Evolutionary conservation across 495 filamentous ascomycete species (phyloP), one percentile per base, ranked within the genome.

Genomic region (Neohortaea acidophila): DNA sequence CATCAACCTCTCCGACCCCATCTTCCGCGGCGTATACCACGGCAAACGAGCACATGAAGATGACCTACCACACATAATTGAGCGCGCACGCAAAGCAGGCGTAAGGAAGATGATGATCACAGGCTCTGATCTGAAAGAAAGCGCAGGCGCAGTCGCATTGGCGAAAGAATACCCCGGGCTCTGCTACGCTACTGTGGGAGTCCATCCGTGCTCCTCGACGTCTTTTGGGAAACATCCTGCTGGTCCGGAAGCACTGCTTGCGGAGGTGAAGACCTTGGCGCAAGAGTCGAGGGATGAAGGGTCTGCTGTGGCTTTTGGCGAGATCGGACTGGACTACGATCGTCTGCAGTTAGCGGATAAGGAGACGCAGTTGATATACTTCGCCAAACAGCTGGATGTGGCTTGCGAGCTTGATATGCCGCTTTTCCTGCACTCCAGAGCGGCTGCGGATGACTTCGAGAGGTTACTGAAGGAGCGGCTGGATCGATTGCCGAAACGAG

Each of bases 291-390:
- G 57, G 49, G 49, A 56, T 32, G 51, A 58, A 20, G 72, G 67
- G 30, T 66, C 67, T 20, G 65, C 67, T 14, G 77, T 82, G 10
- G 91, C 89, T 15, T 92, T 94, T 54, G 89, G 89, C 28, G 89
- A 97, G 54, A 84, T 97, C 39, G 89, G 89, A 7, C 73, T 97
- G 1, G 89, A 97, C 59, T 97, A 96, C 54, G 89, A 97, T 59
- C 72, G 89, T 2, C 61, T 97, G 10, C 77, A 79, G 50, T 74
- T 85, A 50, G 80, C 73, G 49, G 65, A 72, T 1, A 78, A 73
- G 33, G 78, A 84, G 19, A 64, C 73, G 3, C 89, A 97, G 53
- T 66, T 85, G 6, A 76, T 80, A 47, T 91, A 82, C 43, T 97
- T 97, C 54, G 71, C 72, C 3, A 67, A 67, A 4, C 89, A 96